Evolutionary conservation across 495 filamentous ascomycete genomes (phyloP), one percentile per base, ranked within the genome.

Genomic region (Parmelia sp.): DNA sequence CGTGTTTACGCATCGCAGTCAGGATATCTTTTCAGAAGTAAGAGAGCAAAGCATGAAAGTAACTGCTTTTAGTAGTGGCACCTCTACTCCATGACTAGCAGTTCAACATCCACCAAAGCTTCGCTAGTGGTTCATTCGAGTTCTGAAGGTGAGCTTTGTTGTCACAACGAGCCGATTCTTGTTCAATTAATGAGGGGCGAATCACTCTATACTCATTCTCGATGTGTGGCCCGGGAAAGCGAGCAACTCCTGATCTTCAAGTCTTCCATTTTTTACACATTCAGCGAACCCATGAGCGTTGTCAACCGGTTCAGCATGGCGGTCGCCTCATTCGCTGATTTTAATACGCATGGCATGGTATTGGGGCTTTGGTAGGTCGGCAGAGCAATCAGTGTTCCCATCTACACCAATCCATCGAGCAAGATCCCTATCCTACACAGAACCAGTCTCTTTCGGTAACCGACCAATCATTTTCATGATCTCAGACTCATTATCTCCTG

Each of bases 401-500:
- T 42, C 15, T 36, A 8, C 58, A 66, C 55, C 59, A 8, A 33
- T 58, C 9, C 47, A 37, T 58, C 63, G n/a, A 40, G 64, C 27
- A 35, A 31, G 44, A 31, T 27, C 10, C 62, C 29, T 21, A 19
- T 68, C 27, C 45, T 65, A 67, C 33, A 67, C 68, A 1, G 47
- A 36, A 40, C 65, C 61, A 44, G 71, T 76, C 66, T 82, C 71
- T 68, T 84, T 81, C 37, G 82, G 80, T 63, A 81, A 72, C 64
- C 86, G 77, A 45, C 83, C 78, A 23, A 96, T 75, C 81, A 96
- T 83, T 70, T 86, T 87, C 69, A 95, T 73, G 56, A 96, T 95
- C 76, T 90, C 89, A 17, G 90, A 92, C 78, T 93, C 85, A 66
- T 88, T 82, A 56, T 88, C 87, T 10, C 90, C 89, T 59, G 84